Evolutionary conservation across 2,329 filamentous ascomycete genomes (phyloP).

Genomic region (Colletotrichum horii): DNA sequence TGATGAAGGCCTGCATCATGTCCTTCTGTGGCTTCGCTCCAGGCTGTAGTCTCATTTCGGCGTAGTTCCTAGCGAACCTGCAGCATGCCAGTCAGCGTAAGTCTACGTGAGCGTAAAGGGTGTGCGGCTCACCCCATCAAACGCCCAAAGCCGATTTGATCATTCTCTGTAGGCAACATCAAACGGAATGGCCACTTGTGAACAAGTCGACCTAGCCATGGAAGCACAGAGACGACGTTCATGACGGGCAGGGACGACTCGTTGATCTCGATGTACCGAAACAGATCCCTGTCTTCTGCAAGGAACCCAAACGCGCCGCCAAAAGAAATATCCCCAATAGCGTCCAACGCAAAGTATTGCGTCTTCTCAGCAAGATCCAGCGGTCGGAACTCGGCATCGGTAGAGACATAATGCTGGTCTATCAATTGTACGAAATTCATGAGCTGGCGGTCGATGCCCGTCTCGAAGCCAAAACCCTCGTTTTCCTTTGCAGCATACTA

Average conservation of each 20-base stretch:
- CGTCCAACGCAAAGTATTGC: constrained; percentile 59
- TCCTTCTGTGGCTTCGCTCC: constrained; percentile 33
- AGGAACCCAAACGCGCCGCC: constrained; percentile 58
- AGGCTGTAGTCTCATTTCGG: constrained; percentile 30
- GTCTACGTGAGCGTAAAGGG: not conserved
- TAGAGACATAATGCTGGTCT: constrained; percentile 51
- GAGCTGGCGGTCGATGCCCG: constrained; percentile 44
- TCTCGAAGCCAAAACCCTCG: constrained; percentile 44
- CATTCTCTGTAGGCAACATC: constrained; percentile 43
- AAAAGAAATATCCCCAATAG: constrained; percentile 58
- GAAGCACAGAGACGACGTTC: constrained; percentile 46
- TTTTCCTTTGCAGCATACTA: constrained; percentile 59
- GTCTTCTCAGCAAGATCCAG: constrained; percentile 56
- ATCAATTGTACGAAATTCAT: constrained; percentile 48
- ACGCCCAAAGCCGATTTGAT: constrained; percentile 42
- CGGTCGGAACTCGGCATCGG: constrained; percentile 31
- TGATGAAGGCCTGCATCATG: constrained; percentile 45
- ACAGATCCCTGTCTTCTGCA: constrained; percentile 51
- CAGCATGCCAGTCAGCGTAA: not conserved
- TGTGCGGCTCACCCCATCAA: constrained; percentile 34
- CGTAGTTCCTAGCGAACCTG: constrained; percentile 29
- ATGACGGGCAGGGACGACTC: constrained; percentile 46
- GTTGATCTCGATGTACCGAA: constrained; percentile 48
- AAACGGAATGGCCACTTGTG: constrained; percentile 44
- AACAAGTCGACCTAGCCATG: constrained; percentile 44